These are phyloP conservation scores for Russula sp. DNA, from an alignment of 768 basidiomycete species.

Conservation along the genomic window DNA sequence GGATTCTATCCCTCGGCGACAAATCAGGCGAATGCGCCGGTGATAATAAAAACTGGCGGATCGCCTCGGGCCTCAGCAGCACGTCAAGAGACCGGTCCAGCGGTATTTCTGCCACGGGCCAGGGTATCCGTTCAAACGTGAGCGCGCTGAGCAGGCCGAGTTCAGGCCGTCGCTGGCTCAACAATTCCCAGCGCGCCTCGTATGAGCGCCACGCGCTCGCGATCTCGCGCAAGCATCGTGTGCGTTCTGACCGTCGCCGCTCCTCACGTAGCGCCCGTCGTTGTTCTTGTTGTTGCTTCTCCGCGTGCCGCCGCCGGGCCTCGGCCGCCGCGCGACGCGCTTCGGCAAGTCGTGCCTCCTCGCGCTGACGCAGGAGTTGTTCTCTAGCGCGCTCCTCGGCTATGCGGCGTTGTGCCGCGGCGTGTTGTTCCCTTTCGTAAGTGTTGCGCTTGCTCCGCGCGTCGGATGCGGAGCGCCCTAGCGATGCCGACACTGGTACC, in stretches of 20 bases:
- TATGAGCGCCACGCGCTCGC: slow-evolving; percentile 28
- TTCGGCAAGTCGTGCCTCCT: slow-evolving; percentile 10
- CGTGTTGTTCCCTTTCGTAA: background rate
- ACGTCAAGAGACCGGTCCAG: slow-evolving; percentile 29
- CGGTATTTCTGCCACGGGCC: slow-evolving; percentile 49
- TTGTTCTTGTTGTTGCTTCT: slow-evolving; percentile 21
- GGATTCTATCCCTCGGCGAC: slow-evolving; percentile 57
- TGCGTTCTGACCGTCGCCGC: slow-evolving; percentile 36
- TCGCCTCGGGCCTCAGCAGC: slow-evolving; percentile 45
- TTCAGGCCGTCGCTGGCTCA: slow-evolving; percentile 59
- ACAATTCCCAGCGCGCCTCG: slow-evolving; percentile 41
- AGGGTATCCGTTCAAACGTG: slow-evolving; percentile 59
- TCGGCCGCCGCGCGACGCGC: slow-evolving; percentile 20
- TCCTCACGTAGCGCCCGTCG: slow-evolving; percentile 43
- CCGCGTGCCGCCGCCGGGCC: slow-evolving; percentile 38
- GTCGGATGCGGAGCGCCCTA: background rate
- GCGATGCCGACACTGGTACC: background rate
- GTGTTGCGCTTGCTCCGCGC: background rate
- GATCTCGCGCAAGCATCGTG: slow-evolving; percentile 32
- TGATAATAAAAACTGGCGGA: slow-evolving; percentile 56
- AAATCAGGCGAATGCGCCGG: slow-evolving; percentile 50
- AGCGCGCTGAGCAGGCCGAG: slow-evolving; percentile 35
- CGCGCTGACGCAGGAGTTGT: background rate
- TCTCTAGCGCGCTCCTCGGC: slow-evolving; percentile 9
- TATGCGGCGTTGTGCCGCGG: background rate